Evolutionary conservation across 345 rosid species (phyloP), one percentile per base, ranked within the genome.

Genomic region (Eucalyptus cloeziana): DNA sequence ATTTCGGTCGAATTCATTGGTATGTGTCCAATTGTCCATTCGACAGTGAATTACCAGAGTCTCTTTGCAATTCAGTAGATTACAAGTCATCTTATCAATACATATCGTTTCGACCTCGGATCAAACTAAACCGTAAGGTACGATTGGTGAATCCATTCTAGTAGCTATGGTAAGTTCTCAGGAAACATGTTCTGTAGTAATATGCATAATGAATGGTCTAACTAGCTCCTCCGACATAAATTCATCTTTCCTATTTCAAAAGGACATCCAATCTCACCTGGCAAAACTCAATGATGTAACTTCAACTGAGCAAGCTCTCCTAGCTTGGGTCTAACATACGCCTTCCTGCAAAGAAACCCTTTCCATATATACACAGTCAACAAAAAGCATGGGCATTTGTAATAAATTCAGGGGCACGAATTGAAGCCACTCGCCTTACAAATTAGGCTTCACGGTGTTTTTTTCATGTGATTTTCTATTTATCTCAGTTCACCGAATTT

Each of bases 371-470:
- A 31, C 79, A 31, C 5, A 37, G 45, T 37, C 81, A 76, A 69
- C 14, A 37, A 37, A 76, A 37, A 37, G 22, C 11, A 71, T 10
- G 40, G 27, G 3, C 83, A 10, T 40, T 76, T 76, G 83, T 22
- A 76, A 40, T 13, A 37, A 37, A 21, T 37, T 76, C 83, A 19
- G 47, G 45, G 83, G 47, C 5, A 0, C 14, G 0, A 76, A 76
- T 76, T 76, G 47, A 76, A 76, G 83, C 83, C 47, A 19, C 37
- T 37, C 27, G 27, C 45, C 8, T 71, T 37, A 37, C 13, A 44
- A 76, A 76, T 37, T 11, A 2, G 13, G 15, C 15, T 21, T 10
- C 2, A 3, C 15, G 0, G 3, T 37, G 15, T 37, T 37, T 19
- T 71, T 17, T 71, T 71, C 81, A 31, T 16, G 22, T 33, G 22